A percentile compares a stretch with the other conserved stretches of the same genome.
These are phyloP conservation scores for Candida anglica DNA, from an alignment of 805 yeast species.

Conservation along the genomic window DNA sequence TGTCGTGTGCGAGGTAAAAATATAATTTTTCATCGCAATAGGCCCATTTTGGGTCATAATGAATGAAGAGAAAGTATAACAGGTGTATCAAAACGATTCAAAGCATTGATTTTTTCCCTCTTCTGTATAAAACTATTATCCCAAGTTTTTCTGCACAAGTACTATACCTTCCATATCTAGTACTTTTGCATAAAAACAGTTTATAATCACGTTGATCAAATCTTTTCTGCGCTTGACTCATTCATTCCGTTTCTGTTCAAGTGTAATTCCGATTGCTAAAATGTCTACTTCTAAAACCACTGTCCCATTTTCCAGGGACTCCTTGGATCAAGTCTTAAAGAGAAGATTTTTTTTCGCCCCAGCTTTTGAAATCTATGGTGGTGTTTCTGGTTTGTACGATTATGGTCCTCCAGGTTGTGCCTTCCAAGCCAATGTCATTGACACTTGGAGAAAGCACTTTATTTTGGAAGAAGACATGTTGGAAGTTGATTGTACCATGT, in stretches of 20 bases:
- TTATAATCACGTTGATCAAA: neutral
- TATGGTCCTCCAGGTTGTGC: conserved; percentile 99
- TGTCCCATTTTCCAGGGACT: conserved; percentile 71
- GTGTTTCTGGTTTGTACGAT: conserved; percentile 96
- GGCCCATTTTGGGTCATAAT: no score
- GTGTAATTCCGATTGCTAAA: no score
- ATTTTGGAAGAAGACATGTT: conserved; percentile 97
- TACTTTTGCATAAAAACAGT: neutral
- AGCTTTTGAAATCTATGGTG: conserved; percentile 95
- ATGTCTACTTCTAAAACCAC: conserved; percentile 29
- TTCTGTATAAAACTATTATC: no score
- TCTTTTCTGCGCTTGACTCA: no score
- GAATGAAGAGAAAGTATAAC: no score
- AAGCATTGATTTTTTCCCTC: no score
- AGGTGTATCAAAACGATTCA: no score
- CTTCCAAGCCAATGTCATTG: conserved; percentile 91
- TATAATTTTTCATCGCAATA: no score
- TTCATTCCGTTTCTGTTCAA: no score
- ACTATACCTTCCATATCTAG: neutral
- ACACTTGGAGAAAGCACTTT: conserved; percentile 96
- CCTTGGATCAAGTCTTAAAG: conserved; percentile 84
- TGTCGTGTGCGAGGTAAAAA: no score
- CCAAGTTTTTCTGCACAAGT: neutral
- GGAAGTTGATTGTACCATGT: conserved; percentile 96
- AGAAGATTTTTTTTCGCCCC: conserved; percentile 98